Percentiles rank a stretch among this genome's conserved stretches.
These are phyloP conservation scores for Auricularia sp. DNA, from an alignment of 768 basidiomycete genomes.

Conservation along the genomic window DNA sequence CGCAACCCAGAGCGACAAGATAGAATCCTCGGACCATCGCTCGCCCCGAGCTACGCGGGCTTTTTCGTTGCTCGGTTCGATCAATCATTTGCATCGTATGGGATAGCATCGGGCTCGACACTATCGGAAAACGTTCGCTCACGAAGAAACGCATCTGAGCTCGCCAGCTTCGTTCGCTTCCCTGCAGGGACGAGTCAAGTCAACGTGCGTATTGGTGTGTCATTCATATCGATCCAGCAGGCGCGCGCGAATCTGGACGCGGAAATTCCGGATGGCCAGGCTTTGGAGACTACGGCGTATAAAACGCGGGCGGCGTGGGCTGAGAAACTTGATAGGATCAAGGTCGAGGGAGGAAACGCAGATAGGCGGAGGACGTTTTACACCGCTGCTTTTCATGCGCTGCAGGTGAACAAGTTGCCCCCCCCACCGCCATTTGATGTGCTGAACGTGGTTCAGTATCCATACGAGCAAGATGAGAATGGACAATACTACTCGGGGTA, in stretches of 20 bases:
- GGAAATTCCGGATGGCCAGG: constrained; percentile 36
- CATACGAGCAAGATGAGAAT: constrained; percentile 62
- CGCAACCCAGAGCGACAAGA: constrained; percentile 63
- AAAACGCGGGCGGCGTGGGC: constrained; percentile 43
- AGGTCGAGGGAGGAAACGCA: constrained; percentile 37
- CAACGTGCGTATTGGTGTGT: constrained; percentile 55
- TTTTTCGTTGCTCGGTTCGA: constrained; percentile 43
- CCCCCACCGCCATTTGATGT: neutral
- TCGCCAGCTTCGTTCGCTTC: constrained; percentile 31
- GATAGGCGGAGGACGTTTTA: constrained; percentile 39
- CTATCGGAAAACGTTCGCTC: constrained; percentile 18
- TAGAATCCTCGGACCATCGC: constrained; percentile 49
- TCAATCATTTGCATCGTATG: constrained; percentile 33
- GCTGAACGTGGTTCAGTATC: constrained; percentile 39
- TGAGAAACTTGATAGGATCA: constrained; percentile 44
- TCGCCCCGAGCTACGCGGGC: constrained; percentile 25
- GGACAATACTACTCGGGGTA: constrained; percentile 70
- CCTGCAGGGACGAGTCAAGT: constrained; percentile 23
- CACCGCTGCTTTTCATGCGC: constrained; percentile 52
- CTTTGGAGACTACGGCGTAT: constrained; percentile 42
- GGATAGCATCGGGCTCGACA: constrained; percentile 39
- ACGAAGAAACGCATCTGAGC: constrained; percentile 32
- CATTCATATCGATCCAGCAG: constrained; percentile 64
- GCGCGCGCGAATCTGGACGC: constrained; percentile 42
- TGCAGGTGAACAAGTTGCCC: constrained; percentile 33